Conservation (phyloP, 2,329 filamentous ascomycete species). For the Aspergillus neoniger region DNA sequence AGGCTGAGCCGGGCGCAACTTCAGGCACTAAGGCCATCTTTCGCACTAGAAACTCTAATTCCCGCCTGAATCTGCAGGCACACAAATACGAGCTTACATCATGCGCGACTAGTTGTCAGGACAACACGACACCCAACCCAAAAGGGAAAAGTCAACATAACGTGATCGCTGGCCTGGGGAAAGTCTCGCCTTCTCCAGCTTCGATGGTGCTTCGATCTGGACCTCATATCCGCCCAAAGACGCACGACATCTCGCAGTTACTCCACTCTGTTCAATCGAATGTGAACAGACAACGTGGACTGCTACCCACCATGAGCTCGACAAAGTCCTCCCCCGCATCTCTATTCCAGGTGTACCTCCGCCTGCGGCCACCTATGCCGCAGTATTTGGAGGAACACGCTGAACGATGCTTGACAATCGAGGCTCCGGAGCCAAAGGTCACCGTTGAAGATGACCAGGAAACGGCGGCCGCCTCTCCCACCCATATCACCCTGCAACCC, state of each 20-base stretch:
- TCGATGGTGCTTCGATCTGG: background rate
- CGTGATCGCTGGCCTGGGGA: conserved; percentile 11
- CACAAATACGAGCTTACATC: background rate
- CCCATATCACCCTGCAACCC: conserved; percentile 75
- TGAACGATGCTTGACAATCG: conserved; percentile 77
- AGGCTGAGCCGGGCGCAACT: conserved; percentile 11
- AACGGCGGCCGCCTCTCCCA: conserved; percentile 47
- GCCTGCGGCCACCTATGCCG: conserved; percentile 68
- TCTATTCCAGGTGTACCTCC: conserved; percentile 89
- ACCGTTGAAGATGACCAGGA: conserved; percentile 39
- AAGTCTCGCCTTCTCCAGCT: conserved; percentile 8
- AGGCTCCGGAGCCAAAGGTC: conserved; percentile 50
- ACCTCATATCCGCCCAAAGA: background rate
- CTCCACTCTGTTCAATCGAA: conserved; percentile 2
- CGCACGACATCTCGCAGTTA: background rate
- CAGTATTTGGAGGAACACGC: conserved; percentile 43
- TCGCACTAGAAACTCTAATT: too few relatives aligned
- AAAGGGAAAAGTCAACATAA: conserved; percentile 14
- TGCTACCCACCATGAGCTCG: conserved; percentile 38
- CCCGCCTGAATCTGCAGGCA: background rate
- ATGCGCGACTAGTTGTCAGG: conserved; percentile 7
- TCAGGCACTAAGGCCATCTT: background rate
- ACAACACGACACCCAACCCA: conserved; percentile 18
- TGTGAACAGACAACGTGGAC: conserved; percentile 4
- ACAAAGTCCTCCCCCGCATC: conserved; percentile 55